Base-by-base conservation (phyloP, 768 basidiomycete species). In the Brasilioporus rufonigricans region DNA sequence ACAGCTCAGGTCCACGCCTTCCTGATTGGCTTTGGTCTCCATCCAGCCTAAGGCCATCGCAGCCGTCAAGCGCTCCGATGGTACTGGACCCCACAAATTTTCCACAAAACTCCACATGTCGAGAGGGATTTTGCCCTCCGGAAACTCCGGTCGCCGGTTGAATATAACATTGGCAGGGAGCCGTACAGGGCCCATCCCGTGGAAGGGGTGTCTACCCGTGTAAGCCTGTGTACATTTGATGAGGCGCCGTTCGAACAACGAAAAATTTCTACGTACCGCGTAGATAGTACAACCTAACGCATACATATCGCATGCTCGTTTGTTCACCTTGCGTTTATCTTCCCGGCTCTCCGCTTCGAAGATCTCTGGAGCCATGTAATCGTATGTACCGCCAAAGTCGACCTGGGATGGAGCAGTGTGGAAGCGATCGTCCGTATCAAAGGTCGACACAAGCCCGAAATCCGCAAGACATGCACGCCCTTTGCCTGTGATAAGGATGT, bases 401-500 rank as follows among this genome's bases (percentile, higher is more conserved):
- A 57, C 18, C 19, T 56, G 18, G 21, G 55, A 49, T 12, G 59
- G 35, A 13, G 55, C 48, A 4, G 60, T 57, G n/a, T 33, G 55
- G 9, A 61, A 48, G 13, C 44, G 44, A 14, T 59, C 53, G 39
- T 59, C 52, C 1, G 45, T 44, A 48, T 65, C 64, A 23, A 65
- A 67, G 23, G 53, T 38, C 0, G 60, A 64, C 10, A 16, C 55
- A 23, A 81, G 65, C 16, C 80, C 80, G 49, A 82, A 81, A 60
- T 82, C 80, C 26, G 80, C 75, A 5, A 82, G 67, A 50, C 78
- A 79, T 12, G 80, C 81, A 24, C 68, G 65, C 14, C 71, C 71
- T 13, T 67, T 57, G 5, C 60, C 65, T 6, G 75, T 76, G 18
- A 82, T 70, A 21, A 82, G 71, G 44, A 82, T 76, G 52, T 82